Evolutionary conservation across 2,329 filamentous ascomycete genomes (phyloP).

Genomic region (Trichoderma sp.): DNA sequence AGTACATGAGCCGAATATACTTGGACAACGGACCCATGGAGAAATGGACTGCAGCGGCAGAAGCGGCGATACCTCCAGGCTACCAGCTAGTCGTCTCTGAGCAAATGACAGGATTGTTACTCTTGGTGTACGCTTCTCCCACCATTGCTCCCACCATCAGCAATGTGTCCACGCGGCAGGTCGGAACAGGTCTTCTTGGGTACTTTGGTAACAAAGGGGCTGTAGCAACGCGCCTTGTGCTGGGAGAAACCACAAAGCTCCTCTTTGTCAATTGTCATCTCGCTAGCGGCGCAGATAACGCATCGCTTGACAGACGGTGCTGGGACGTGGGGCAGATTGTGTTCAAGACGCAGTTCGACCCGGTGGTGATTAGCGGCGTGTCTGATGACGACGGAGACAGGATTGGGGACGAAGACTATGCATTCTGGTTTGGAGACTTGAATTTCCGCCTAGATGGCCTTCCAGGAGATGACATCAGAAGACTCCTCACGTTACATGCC

Average conservation of each 20-base stretch:
- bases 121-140: conserved; percentile 84
- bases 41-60: conserved; percentile 79
- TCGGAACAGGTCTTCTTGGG: conserved; percentile 87
- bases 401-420: conserved; percentile 89
- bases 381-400: conserved; percentile 65
- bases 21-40: conserved; percentile 70
- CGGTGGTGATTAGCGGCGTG: conserved; percentile 66
- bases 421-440: conserved; percentile 94
- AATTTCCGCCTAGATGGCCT: conserved; percentile 91
- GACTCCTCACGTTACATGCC: conserved; percentile 79
- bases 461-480: conserved; percentile 85
- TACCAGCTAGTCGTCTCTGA: conserved; percentile 78
- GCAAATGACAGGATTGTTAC: conserved; percentile 81
- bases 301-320: conserved; percentile 77
- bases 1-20: conserved; percentile 72
- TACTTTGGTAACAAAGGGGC: conserved; percentile 98
- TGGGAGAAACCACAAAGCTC: conserved; percentile 86
- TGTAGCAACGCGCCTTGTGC: conserved; percentile 74
- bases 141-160: conserved; percentile 72
- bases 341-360: conserved; percentile 74
- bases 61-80: conserved; percentile 71
- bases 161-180: conserved; percentile 76
- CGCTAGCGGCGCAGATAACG: conserved; percentile 79
- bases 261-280: conserved; percentile 93
- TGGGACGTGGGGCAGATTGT: conserved; percentile 87